Conservation (phyloP, 257 asterid genomes). For the Buddleja alternifolia region DNA sequence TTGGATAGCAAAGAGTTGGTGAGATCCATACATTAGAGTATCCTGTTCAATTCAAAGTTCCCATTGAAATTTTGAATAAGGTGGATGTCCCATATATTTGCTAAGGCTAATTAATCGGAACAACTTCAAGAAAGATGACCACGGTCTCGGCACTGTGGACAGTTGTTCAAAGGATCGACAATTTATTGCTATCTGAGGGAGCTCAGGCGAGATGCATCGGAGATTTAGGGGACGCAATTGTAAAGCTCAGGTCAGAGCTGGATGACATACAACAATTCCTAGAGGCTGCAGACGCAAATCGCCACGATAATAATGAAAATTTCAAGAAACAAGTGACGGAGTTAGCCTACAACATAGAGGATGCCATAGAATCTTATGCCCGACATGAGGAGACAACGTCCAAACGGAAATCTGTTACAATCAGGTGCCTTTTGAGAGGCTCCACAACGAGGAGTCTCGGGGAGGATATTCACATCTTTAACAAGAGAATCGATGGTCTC, state of each 20-base stretch:
- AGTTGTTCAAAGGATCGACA: not conserved
- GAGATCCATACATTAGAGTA: too few relatives aligned
- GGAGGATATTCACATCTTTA: not conserved
- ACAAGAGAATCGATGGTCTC: not conserved
- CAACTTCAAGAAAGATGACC: not conserved
- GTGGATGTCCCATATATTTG: too few relatives aligned
- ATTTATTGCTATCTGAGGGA: not conserved
- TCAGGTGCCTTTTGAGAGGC: not conserved
- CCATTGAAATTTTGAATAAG: too few relatives aligned
- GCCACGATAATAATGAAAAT: not conserved
- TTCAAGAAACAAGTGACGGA: not conserved
- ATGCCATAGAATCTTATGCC: not conserved
- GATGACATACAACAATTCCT: not conserved
- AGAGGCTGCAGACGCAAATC: not conserved
- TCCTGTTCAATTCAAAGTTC: too few relatives aligned
- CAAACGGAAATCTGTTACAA: not conserved
- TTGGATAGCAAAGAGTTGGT: too few relatives aligned
- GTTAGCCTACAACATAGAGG: slow-evolving; percentile 20
- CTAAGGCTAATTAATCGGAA: too few relatives aligned
- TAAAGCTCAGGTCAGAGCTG: not conserved
- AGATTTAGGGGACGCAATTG: not conserved
- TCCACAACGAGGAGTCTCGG: not conserved
- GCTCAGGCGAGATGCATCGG: not conserved
- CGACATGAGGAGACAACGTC: too few relatives aligned
- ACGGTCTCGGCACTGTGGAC: not conserved